A percentile compares a stretch with the other conserved stretches of the same genome.
These are phyloP conservation scores for Fusarium nanum DNA, from an alignment of 2,329 filamentous ascomycete genomes.

Conservation along the genomic window DNA sequence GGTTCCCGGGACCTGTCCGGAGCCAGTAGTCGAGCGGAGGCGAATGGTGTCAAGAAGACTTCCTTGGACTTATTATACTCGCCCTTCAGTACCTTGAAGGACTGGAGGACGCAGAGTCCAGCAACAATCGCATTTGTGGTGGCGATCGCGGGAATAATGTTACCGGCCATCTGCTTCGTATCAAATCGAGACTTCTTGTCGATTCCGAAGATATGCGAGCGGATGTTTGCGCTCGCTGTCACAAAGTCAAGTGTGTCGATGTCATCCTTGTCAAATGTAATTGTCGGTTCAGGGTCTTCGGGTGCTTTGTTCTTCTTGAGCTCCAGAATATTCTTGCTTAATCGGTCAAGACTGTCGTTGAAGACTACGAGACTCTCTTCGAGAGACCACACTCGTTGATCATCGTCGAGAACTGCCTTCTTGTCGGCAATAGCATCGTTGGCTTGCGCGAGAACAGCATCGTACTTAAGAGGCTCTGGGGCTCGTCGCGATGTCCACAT, in stretches of 20 bases:
- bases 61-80: conserved; percentile 80
- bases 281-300: conserved; percentile 68
- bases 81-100: conserved; percentile 86
- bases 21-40: conserved; percentile 67
- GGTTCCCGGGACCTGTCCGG: conserved; percentile 70
- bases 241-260: conserved; percentile 96
- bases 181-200: conserved; percentile 92
- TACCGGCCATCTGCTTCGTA: conserved; percentile 98
- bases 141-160: conserved; percentile 98
- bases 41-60: conserved; percentile 82
- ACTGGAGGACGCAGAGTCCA: conserved; percentile 88
- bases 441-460: conserved; percentile 66
- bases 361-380: conserved; percentile 89
- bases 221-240: conserved; percentile 86
- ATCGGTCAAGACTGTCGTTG: conserved; percentile 80
- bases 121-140: conserved; percentile 98
- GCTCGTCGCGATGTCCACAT: conserved; percentile 92
- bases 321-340: conserved; percentile 78
- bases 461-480: conserved; percentile 79
- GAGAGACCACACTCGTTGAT: conserved; percentile 83
- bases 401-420: conserved; percentile 69
- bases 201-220: conserved; percentile 90
- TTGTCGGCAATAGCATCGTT: conserved; percentile 61
- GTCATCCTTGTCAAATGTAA: conserved; percentile 97
- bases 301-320: conserved; percentile 64